phyloP scores from a whole-genome alignment of 805 yeast species.

The Ogataea nitratoaversa region DNA sequence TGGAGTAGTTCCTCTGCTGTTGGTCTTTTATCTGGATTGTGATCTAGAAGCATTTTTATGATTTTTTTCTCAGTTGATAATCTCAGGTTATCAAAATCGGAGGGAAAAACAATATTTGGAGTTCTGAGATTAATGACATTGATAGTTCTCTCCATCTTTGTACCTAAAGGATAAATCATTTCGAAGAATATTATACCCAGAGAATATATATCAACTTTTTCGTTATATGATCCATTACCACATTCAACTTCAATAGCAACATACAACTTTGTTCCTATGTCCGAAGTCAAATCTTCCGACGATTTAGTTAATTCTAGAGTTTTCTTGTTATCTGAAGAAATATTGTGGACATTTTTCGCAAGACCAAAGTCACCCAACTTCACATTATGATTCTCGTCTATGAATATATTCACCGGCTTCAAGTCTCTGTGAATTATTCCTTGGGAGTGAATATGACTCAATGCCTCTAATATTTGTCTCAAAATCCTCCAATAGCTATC shows the following conservation, averaged over 20 bases:
- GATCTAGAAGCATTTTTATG: conserved; percentile 64
- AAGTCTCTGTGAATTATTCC: conserved; percentile 94
- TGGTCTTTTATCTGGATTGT: conserved; percentile 75
- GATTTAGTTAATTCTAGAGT: conserved; percentile 23
- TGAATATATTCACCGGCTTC: conserved; percentile 93
- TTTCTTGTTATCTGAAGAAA: conserved; percentile 20
- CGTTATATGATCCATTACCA: conserved; percentile 76
- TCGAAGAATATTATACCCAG: conserved; percentile 93
- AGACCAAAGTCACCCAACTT: conserved; percentile 97
- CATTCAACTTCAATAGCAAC: conserved; percentile 84
- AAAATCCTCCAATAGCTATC: conserved; percentile 88
- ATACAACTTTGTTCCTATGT: conserved; percentile 90
- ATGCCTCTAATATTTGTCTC: conserved; percentile 83
- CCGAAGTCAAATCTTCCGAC: conserved; percentile 78
- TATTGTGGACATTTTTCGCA: conserved; percentile 79
- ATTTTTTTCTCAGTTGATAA: conserved; percentile 60
- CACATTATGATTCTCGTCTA: conserved; percentile 82
- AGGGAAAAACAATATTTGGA: conserved; percentile 62
- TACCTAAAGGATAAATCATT: conserved; percentile 80
- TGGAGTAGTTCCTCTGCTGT: conserved; percentile 70
- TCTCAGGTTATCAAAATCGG: conserved; percentile 52
- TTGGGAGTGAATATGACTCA: conserved; percentile 85
- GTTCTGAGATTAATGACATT: conserved; percentile 64
- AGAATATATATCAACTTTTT: conserved; percentile 93
- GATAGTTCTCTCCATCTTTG: conserved; percentile 89